phyloP scores from a whole-genome alignment of 768 basidiomycete species.

The Boletus reticuloceps region DNA sequence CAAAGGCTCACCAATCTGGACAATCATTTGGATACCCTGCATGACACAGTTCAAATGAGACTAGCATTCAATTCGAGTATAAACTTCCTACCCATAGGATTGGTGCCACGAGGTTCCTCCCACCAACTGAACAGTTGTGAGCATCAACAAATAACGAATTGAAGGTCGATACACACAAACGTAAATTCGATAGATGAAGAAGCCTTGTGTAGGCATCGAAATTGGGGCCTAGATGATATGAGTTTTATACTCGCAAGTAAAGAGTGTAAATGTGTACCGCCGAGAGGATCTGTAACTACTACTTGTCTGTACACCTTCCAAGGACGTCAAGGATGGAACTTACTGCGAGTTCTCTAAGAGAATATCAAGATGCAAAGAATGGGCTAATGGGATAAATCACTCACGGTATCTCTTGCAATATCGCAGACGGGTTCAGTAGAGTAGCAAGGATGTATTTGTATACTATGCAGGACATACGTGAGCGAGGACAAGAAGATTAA shows the following conservation, averaged over 20 bases:
- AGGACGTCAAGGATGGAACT: background rate
- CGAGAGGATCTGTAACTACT: conserved; percentile 2
- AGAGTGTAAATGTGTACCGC: background rate
- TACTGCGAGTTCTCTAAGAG: conserved; percentile 7
- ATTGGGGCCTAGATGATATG: background rate
- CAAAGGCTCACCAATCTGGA: conserved; percentile 7
- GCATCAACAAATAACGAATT: too few relatives aligned
- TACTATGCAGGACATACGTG: background rate
- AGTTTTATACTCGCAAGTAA: too few relatives aligned
- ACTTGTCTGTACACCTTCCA: background rate
- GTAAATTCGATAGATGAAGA: conserved; percentile 11
- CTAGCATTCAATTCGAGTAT: too few relatives aligned
- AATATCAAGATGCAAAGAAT: background rate
- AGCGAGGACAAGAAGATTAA: background rate
- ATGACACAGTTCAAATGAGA: background rate
- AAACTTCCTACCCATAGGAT: conserved; percentile 8
- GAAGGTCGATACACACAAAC: background rate
- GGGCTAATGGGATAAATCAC: background rate
- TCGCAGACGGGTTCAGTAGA: background rate
- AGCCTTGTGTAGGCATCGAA: background rate
- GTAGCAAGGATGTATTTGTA: conserved; percentile 6
- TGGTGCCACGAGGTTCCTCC: conserved; percentile 1
- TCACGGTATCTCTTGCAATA: background rate
- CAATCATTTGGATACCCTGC: background rate
- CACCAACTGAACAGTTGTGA: conserved; percentile 1